A percentile compares a stretch with the other conserved stretches of the same genome.
These are phyloP conservation scores for Platanthera guangdongensis DNA, from an alignment of 106 monocot species.

Conservation along the genomic window DNA sequence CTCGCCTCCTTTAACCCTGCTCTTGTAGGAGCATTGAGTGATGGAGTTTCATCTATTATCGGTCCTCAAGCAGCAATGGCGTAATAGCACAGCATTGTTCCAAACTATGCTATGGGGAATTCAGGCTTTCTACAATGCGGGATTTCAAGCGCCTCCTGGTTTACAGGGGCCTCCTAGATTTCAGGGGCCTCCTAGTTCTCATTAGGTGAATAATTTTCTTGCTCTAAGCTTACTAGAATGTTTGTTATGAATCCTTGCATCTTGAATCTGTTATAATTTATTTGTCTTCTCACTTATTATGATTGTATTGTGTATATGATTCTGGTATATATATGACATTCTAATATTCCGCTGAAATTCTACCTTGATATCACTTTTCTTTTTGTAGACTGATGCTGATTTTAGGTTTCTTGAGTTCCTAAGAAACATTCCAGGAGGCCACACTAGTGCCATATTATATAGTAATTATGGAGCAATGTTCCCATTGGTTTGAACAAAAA, in stretches of 20 bases:
- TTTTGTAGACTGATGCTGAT: too few relatives aligned
- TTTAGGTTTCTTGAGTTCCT: background rate
- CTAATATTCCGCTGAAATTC: too few relatives aligned
- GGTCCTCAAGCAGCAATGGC: conserved; percentile 5
- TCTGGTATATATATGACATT: too few relatives aligned
- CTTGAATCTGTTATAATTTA: too few relatives aligned
- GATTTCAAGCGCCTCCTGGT: conserved; percentile 45
- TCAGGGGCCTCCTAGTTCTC: conserved; percentile 31
- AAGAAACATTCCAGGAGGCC: background rate
- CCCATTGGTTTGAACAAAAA: background rate
- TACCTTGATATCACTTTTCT: too few relatives aligned
- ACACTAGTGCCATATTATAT: background rate
- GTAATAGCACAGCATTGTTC: conserved; percentile 15
- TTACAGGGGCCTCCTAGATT: conserved; percentile 63
- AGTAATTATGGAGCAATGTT: background rate
- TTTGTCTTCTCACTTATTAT: too few relatives aligned
- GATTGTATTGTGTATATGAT: too few relatives aligned
- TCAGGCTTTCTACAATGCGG: conserved; percentile 43
- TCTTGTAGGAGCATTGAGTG: conserved; percentile 50
- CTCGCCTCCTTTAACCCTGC: conserved; percentile 73
- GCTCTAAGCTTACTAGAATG: background rate
- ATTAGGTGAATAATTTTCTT: conserved; percentile 11
- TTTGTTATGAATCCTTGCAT: too few relatives aligned
- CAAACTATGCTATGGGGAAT: conserved; percentile 32
- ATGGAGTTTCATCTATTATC: conserved; percentile 19